Percentiles rank a stretch among this genome's conserved stretches.
Evolutionary conservation across 345 rosid genomes (phyloP).

Genomic region (Populus tremula): DNA sequence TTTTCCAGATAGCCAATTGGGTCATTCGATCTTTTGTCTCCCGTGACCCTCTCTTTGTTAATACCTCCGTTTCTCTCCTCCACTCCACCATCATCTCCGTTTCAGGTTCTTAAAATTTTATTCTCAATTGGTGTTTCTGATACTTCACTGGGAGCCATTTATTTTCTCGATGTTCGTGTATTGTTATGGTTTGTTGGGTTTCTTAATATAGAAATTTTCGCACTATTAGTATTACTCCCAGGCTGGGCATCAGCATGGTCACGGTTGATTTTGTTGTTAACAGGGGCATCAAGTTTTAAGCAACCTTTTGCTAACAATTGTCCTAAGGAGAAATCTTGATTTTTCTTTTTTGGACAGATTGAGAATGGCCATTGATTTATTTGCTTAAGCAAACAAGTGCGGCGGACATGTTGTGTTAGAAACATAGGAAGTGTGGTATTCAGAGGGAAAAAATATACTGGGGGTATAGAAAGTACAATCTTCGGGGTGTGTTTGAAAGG

Average conservation of each 20-base stretch:
- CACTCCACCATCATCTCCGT: constrained; percentile 73
- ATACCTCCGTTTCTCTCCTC: constrained; percentile 82
- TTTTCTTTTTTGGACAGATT: too few relatives aligned
- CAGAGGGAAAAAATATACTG: too few relatives aligned
- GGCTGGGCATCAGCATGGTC: background rate
- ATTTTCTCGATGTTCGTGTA: background rate
- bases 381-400: too few relatives aligned
- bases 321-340: too few relatives aligned
- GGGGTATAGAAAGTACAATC: too few relatives aligned
- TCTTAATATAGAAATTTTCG: background rate
- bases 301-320: too few relatives aligned
- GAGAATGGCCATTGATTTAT: too few relatives aligned
- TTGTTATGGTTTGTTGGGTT: background rate
- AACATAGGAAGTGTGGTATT: too few relatives aligned
- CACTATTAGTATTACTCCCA: too few relatives aligned
- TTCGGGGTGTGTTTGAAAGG: too few relatives aligned
- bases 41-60: constrained; percentile 85
- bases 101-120: constrained; percentile 48
- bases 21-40: constrained; percentile 49
- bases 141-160: background rate
- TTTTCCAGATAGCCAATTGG: constrained; percentile 73
- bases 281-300: background rate
- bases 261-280: background rate
- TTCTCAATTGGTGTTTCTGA: background rate
- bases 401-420: too few relatives aligned